phyloP scores from a whole-genome alignment of 176 grass and related monocot species.

The Aegilops bicornis region DNA sequence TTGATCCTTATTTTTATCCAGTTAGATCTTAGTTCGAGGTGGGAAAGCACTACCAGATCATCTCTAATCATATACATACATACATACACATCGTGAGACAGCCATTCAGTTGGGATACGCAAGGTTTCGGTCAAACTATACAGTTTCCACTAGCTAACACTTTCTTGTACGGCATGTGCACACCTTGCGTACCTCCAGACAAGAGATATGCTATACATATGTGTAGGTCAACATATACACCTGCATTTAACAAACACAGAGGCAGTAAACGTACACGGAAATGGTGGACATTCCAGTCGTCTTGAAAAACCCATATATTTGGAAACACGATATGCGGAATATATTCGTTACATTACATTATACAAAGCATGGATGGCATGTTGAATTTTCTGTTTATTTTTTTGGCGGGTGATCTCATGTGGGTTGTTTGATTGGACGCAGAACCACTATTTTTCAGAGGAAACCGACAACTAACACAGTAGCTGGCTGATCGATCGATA shows the following conservation, averaged over 20 bases:
- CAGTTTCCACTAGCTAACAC: background rate
- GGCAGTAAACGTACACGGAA: no score
- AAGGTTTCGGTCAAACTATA: background rate
- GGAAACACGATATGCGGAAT: background rate
- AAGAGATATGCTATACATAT: background rate
- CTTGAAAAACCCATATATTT: background rate
- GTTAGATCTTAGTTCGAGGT: background rate
- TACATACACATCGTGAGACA: background rate
- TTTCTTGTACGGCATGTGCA: slow-evolving; percentile 20
- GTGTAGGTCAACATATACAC: background rate
- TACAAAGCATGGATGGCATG: background rate
- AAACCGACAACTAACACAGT: background rate
- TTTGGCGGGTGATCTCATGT: background rate
- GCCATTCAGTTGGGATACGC: background rate
- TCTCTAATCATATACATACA: background rate
- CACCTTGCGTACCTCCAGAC: background rate
- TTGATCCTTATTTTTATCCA: background rate
- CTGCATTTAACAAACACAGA: background rate
- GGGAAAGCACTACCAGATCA: background rate
- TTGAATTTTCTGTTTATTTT: background rate
- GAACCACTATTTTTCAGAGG: background rate
- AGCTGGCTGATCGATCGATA: background rate
- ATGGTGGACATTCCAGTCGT: background rate
- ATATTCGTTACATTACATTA: background rate
- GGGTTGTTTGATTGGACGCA: background rate